Percentiles rank a stretch among this genome's conserved stretches.
These are phyloP conservation scores for Bertia moriformis DNA, from an alignment of 2,329 filamentous ascomycete genomes.

Conservation along the genomic window DNA sequence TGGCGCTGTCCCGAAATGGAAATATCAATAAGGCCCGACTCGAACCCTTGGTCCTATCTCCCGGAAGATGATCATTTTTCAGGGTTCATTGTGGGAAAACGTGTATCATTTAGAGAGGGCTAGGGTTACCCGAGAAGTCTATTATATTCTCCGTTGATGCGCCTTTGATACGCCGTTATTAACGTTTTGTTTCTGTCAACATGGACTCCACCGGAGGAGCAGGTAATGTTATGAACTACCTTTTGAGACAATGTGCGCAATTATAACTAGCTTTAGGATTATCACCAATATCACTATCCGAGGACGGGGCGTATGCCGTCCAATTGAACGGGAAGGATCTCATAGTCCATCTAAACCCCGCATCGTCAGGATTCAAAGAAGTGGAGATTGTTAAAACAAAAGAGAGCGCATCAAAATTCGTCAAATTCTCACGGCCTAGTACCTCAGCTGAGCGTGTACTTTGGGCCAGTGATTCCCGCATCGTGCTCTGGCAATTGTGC, in stretches of 20 bases:
- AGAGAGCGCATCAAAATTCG: constrained; percentile 12
- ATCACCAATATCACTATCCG: constrained; percentile 9
- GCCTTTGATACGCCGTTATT: no score
- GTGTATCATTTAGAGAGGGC: no score
- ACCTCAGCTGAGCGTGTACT: constrained; percentile 11
- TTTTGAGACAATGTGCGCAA: neutral
- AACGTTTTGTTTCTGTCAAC: no score
- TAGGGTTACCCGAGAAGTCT: no score
- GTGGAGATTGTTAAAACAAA: constrained; percentile 14
- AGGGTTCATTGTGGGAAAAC: no score
- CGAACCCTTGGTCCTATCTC: no score
- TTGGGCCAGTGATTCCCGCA: constrained; percentile 14
- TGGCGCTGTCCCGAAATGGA: no score
- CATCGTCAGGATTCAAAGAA: constrained; percentile 13
- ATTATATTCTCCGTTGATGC: no score
- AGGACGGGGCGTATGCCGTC: constrained; percentile 5
- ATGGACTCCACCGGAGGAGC: neutral
- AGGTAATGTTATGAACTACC: neutral
- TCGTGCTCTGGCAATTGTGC: constrained; percentile 19
- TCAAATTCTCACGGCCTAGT: constrained; percentile 13
- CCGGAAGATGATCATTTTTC: no score
- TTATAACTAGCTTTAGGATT: no score
- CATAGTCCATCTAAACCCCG: constrained; percentile 13
- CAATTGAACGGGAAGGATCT: constrained; percentile 12
- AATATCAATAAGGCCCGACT: no score